These are phyloP conservation scores for Achaetomiella virescens DNA, from an alignment of 495 filamentous ascomycete species.

Conservation along the genomic window DNA sequence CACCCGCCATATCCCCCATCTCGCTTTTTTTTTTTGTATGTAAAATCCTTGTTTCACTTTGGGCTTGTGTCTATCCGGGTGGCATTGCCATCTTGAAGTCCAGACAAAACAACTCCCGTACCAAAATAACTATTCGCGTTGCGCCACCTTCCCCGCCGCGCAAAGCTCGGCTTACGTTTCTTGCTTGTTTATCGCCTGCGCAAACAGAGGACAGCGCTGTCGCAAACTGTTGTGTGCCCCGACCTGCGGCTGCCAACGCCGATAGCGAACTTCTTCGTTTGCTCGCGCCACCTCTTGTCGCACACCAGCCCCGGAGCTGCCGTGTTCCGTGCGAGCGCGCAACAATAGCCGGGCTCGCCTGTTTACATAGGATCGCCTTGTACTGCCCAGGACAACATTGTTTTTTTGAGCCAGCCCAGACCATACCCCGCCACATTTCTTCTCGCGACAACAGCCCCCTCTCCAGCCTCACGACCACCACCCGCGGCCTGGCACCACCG, in stretches of 20 bases:
- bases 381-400: background rate
- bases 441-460: background rate
- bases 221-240: constrained; percentile 6
- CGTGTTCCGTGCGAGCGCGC: constrained; percentile 12
- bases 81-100: too few relatives aligned
- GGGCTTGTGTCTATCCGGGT: background rate
- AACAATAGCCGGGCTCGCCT: background rate
- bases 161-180: background rate
- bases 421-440: background rate
- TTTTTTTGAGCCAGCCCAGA: background rate
- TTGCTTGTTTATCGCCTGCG: constrained; percentile 9
- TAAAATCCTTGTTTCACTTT: constrained; percentile 3
- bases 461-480: background rate
- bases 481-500: background rate
- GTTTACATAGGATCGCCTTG: background rate
- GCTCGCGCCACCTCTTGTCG: background rate
- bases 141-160: too few relatives aligned
- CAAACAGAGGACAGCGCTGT: background rate
- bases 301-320: constrained; percentile 6
- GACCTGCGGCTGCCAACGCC: background rate
- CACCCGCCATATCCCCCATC: background rate
- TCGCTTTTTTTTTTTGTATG: constrained; percentile 10
- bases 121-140: too few relatives aligned
- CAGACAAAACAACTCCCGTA: too few relatives aligned
- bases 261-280: background rate